phyloP scores from a whole-genome alignment of 208 protist genomes.

The Strigomonas galati region DNA sequence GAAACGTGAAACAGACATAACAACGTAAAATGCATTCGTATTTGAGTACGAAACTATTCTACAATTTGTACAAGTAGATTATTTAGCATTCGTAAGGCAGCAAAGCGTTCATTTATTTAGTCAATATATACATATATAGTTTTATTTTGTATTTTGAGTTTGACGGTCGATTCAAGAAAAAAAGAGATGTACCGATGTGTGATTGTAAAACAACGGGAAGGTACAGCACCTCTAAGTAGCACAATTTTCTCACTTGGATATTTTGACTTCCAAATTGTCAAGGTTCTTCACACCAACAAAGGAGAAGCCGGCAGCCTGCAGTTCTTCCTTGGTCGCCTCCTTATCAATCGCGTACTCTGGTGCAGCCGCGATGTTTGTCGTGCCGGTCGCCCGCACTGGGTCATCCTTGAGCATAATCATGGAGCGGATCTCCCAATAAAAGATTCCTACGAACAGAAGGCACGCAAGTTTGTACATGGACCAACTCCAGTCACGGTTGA shows the following conservation, averaged over 20 bases:
- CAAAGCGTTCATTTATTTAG: background rate
- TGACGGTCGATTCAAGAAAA: too few relatives aligned
- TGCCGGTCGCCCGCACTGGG: slow-evolving; percentile 47
- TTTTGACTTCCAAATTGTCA: slow-evolving; percentile 58
- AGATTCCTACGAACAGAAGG: slow-evolving; percentile 43
- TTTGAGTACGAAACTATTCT: too few relatives aligned
- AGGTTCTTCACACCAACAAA: slow-evolving; percentile 80
- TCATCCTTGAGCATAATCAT: slow-evolving; percentile 58
- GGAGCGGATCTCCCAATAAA: slow-evolving; percentile 73
- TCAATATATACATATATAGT: background rate
- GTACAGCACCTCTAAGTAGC: too few relatives aligned
- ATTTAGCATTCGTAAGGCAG: too few relatives aligned
- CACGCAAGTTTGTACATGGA: slow-evolving; percentile 70
- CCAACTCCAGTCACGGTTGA: slow-evolving; percentile 89
- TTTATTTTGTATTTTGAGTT: too few relatives aligned
- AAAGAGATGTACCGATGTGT: background rate
- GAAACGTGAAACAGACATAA: too few relatives aligned
- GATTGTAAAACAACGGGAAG: too few relatives aligned
- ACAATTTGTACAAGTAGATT: too few relatives aligned
- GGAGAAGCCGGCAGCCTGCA: slow-evolving; percentile 69
- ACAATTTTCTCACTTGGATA: slow-evolving; percentile 1
- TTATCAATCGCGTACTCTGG: slow-evolving; percentile 79
- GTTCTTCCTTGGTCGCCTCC: slow-evolving; percentile 75
- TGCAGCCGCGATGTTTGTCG: slow-evolving; percentile 56
- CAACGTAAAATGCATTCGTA: too few relatives aligned